phyloP scores from a whole-genome alignment of 2,329 filamentous ascomycete genomes.

The Diaporthe ampelina region DNA sequence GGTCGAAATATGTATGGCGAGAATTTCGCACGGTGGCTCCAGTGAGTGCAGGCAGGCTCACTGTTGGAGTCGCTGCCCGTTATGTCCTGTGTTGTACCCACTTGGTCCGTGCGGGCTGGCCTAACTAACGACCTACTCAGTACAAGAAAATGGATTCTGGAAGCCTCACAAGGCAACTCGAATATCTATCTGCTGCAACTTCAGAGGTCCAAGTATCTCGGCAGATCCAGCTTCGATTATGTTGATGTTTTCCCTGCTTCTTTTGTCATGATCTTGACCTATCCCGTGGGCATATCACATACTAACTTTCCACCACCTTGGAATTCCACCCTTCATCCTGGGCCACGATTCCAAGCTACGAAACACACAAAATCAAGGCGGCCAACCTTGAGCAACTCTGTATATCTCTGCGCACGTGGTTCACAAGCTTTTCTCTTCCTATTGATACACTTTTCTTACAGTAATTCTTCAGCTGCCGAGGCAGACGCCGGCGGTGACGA shows the following conservation, averaged over 20 bases:
- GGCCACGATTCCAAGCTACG: too few species aligned
- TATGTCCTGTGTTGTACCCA: neutral
- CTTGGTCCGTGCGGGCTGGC: constrained; percentile 18
- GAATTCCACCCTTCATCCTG: too few species aligned
- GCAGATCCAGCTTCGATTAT: too few species aligned
- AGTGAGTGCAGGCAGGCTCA: neutral
- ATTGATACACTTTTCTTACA: neutral
- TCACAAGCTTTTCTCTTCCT: neutral
- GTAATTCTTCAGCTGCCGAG: neutral
- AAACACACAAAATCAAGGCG: neutral
- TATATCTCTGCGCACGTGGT: neutral
- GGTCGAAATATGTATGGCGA: neutral
- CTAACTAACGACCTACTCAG: neutral
- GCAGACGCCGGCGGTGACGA: neutral
- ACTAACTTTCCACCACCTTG: too few species aligned
- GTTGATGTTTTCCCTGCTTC: too few species aligned
- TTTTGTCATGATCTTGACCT: too few species aligned
- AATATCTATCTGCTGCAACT: too few species aligned
- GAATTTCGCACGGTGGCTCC: neutral
- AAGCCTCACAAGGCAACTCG: neutral
- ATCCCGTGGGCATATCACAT: too few species aligned
- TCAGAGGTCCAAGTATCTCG: too few species aligned
- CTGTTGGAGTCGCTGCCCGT: neutral
- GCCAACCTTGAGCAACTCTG: too few species aligned
- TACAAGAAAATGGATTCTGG: neutral